phyloP scores from a whole-genome alignment of 1,139 yeast species.

The Suhomyces guaymorum region DNA sequence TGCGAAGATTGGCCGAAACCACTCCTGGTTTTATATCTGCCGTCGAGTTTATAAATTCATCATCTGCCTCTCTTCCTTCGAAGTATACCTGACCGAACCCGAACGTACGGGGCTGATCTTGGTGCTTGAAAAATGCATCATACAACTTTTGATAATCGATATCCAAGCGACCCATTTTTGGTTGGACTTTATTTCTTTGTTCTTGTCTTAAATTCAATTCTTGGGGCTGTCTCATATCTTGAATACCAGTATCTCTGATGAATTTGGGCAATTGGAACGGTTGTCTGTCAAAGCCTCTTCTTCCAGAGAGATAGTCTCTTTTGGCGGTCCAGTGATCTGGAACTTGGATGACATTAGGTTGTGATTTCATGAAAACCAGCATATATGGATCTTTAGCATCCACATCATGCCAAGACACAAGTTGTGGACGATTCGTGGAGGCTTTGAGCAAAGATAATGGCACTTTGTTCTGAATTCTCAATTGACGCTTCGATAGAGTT shows the following conservation, averaged over 20 bases:
- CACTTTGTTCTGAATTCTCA: slow-evolving; percentile 53
- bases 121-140: slow-evolving; percentile 83
- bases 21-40: slow-evolving; percentile 64
- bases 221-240: slow-evolving; percentile 76
- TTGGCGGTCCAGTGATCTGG: slow-evolving; percentile 86
- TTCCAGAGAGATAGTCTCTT: slow-evolving; percentile 72
- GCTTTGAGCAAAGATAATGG: slow-evolving; percentile 72
- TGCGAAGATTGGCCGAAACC: slow-evolving; percentile 56
- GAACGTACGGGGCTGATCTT: slow-evolving; percentile 68
- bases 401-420: slow-evolving; percentile 84
- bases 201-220: slow-evolving; percentile 63
- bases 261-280: slow-evolving; percentile 79
- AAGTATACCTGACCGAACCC: slow-evolving; percentile 76
- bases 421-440: slow-evolving; percentile 59
- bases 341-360: slow-evolving; percentile 69
- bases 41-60: slow-evolving; percentile 40
- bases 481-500: slow-evolving; percentile 42
- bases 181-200: slow-evolving; percentile 84
- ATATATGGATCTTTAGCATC: slow-evolving; percentile 81
- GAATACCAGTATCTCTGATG: slow-evolving; percentile 82
- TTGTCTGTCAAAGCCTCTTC: slow-evolving; percentile 67
- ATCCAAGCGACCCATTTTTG: slow-evolving; percentile 84
- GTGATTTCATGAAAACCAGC: slow-evolving; percentile 62
- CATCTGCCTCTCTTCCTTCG: slow-evolving; percentile 71
- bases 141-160: slow-evolving; percentile 81